These are phyloP conservation scores for Nematocida parisii DNA, from an alignment of 371 early-diverging fungal genomes.

Conservation along the genomic window DNA sequence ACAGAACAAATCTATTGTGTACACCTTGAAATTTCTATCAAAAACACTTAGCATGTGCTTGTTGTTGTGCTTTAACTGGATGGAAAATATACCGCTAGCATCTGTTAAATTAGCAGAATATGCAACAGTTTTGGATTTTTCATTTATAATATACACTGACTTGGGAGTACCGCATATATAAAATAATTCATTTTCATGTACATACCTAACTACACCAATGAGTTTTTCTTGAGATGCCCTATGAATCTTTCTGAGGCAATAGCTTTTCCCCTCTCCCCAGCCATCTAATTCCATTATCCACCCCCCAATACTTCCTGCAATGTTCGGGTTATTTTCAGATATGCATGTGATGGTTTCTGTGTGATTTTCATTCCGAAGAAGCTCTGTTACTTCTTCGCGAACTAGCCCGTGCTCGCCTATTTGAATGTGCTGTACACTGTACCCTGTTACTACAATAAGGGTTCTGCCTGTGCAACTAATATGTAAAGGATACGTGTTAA, in stretches of 20 bases:
- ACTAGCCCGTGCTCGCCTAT: neutral
- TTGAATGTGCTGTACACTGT: slow-evolving; percentile 1
- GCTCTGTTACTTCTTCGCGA: neutral
- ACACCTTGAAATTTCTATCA: slow-evolving; percentile 3
- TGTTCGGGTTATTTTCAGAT: neutral
- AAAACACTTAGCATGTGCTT: neutral
- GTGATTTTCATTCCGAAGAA: neutral
- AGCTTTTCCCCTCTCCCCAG: neutral
- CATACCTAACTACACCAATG: neutral
- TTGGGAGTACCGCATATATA: slow-evolving; percentile 42
- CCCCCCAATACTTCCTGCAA: slow-evolving; percentile 52
- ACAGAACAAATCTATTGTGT: neutral
- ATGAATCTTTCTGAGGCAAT: neutral
- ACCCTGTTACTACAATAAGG: slow-evolving; percentile 5
- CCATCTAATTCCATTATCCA: slow-evolving; percentile 22
- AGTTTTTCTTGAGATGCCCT: slow-evolving; percentile 18
- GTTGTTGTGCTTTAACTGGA: neutral
- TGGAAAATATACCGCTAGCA: slow-evolving; percentile 1
- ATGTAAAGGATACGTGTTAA: neutral
- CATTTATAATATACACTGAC: slow-evolving; percentile 13
- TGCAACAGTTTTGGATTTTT: neutral
- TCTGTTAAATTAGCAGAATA: neutral
- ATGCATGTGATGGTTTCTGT: slow-evolving; percentile 36
- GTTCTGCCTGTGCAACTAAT: no score
- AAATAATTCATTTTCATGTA: neutral